These are phyloP conservation scores for Setaria viridis DNA, from an alignment of 202 grass and related monocot species.

Conservation along the genomic window DNA sequence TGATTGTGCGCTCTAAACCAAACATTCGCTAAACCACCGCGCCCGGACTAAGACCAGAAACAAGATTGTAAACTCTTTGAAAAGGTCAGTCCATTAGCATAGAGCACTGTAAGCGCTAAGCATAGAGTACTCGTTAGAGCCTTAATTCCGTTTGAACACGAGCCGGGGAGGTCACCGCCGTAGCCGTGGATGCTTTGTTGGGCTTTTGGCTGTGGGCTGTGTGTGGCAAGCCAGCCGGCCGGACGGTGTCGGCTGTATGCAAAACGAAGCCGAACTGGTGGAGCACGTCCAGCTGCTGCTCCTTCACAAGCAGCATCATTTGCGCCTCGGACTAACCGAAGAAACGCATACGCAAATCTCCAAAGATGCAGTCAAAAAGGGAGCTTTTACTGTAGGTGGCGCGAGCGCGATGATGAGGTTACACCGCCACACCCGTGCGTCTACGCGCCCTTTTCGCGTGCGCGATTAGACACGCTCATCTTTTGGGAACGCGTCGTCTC, in stretches of 20 bases:
- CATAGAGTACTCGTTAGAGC: too few species aligned
- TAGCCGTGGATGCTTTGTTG: too few species aligned
- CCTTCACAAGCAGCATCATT: neutral
- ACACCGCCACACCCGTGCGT: conserved; percentile 29
- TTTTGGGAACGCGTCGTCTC: neutral
- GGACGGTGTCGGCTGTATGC: neutral
- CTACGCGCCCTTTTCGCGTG: neutral
- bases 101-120: too few species aligned
- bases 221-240: neutral
- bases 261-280: neutral
- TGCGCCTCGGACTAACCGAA: neutral
- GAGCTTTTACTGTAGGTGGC: neutral
- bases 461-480: neutral
- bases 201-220: neutral
- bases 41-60: neutral
- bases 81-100: too few species aligned
- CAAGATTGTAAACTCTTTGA: neutral
- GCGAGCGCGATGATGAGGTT: conserved; percentile 24
- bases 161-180: too few species aligned
- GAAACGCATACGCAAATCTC: neutral
- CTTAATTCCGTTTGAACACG: too few species aligned
- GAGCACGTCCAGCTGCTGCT: neutral
- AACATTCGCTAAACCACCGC: neutral
- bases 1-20: neutral
- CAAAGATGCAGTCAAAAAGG: conserved; percentile 33